Evolutionary conservation across 2,329 filamentous ascomycete species (phyloP).

Genomic region (Chrysoporthe cubensis): DNA sequence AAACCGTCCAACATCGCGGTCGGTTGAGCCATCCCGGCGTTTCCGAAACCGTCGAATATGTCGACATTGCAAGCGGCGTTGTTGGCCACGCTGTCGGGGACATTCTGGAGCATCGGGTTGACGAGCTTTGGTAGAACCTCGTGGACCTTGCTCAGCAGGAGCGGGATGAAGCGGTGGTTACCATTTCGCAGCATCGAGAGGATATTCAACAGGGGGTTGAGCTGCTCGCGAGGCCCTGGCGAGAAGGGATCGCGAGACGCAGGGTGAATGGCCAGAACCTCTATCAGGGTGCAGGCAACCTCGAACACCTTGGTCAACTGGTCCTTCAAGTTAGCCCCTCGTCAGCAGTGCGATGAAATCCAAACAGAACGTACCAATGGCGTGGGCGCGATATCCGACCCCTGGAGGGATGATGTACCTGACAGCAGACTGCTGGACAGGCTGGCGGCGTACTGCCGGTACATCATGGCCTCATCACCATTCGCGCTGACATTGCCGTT

Average conservation of each 20-base stretch:
- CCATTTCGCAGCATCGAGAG: slow-evolving; percentile 74
- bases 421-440: slow-evolving; percentile 66
- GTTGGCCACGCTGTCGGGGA: slow-evolving; percentile 53
- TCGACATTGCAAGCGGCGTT: slow-evolving; percentile 50
- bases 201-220: slow-evolving; percentile 70
- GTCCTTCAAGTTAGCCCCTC: slow-evolving; percentile 12
- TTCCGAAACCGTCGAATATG: slow-evolving; percentile 70
- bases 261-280: slow-evolving; percentile 71
- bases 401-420: slow-evolving; percentile 72
- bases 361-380: slow-evolving; percentile 63
- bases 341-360: slow-evolving; percentile 8
- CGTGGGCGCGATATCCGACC: slow-evolving; percentile 75
- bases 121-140: slow-evolving; percentile 68
- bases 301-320: slow-evolving; percentile 82
- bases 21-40: slow-evolving; percentile 62
- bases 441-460: slow-evolving; percentile 66
- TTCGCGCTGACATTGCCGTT: slow-evolving; percentile 55
- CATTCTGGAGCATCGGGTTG: slow-evolving; percentile 63
- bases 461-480: slow-evolving; percentile 56
- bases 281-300: slow-evolving; percentile 72
- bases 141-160: slow-evolving; percentile 76
- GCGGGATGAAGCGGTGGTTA: slow-evolving; percentile 74
- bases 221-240: slow-evolving; percentile 71
- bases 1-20: slow-evolving; percentile 54
- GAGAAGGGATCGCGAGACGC: slow-evolving; percentile 65